Conservation (phyloP, 768 basidiomycete species). For the Lactarius pseudohatsudake region DNA sequence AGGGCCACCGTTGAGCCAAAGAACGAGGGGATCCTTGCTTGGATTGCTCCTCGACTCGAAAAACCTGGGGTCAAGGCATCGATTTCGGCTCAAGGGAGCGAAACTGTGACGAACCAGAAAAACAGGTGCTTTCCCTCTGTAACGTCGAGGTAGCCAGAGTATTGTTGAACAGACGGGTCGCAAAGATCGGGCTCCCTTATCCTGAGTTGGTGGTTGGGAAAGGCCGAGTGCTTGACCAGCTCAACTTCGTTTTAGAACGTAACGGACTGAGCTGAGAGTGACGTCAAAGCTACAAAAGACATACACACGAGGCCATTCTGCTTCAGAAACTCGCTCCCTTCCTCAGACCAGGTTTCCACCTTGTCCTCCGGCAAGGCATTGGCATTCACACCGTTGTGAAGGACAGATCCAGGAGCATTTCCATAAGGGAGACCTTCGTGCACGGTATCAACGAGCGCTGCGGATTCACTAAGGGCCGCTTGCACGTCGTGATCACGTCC, state of each 20-base stretch:
- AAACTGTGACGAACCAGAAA: slow-evolving; percentile 47
- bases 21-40: slow-evolving; percentile 72
- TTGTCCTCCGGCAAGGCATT: slow-evolving; percentile 46
- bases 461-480: slow-evolving; percentile 41
- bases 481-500: slow-evolving; percentile 46
- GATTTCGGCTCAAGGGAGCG: not conserved
- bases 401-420: slow-evolving; percentile 35
- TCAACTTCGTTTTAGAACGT: slow-evolving; percentile 37
- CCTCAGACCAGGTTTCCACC: slow-evolving; percentile 56
- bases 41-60: slow-evolving; percentile 83
- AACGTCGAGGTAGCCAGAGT: slow-evolving; percentile 59
- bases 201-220: slow-evolving; percentile 41
- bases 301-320: slow-evolving; percentile 72
- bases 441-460: slow-evolving; percentile 26
- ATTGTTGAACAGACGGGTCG: slow-evolving; percentile 51
- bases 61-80: slow-evolving; percentile 53
- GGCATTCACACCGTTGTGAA: slow-evolving; percentile 45
- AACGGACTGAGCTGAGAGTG: not conserved
- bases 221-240: slow-evolving; percentile 41
- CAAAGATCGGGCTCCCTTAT: slow-evolving; percentile 47
- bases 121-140: slow-evolving; percentile 55
- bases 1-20: slow-evolving; percentile 84
- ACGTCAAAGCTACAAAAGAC: slow-evolving; percentile 30
- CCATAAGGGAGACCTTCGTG: slow-evolving; percentile 18
- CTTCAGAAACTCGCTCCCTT: slow-evolving; percentile 66